Conservation (phyloP, 345 rosid species). For the Physaria fendleri region DNA sequence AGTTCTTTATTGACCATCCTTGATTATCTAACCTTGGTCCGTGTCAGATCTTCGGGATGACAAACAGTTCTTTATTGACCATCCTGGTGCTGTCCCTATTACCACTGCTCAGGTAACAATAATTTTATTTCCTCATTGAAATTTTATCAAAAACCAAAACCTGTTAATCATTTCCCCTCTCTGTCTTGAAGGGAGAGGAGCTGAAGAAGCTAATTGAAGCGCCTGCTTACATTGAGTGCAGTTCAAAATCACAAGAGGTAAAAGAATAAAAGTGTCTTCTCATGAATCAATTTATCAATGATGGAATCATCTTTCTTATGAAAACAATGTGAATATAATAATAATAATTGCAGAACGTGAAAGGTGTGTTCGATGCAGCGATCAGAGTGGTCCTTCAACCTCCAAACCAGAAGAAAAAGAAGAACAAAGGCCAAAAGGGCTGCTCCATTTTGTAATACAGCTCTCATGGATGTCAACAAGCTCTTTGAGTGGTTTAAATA, state of each 20-base stretch:
- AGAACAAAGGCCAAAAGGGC: slow-evolving; percentile 73
- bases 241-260: slow-evolving; percentile 93
- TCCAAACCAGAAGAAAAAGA: slow-evolving; percentile 82
- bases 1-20: slow-evolving; percentile 80
- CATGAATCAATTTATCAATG: background rate
- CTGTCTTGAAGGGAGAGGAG: slow-evolving; percentile 66
- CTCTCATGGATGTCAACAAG: slow-evolving; percentile 13
- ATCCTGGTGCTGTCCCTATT: slow-evolving; percentile 91
- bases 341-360: slow-evolving; percentile 78
- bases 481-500: background rate
- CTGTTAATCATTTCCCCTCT: background rate
- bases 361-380: slow-evolving; percentile 88
- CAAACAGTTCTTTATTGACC: slow-evolving; percentile 72
- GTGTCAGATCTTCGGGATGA: slow-evolving; percentile 86
- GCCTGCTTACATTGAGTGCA: slow-evolving; percentile 86
- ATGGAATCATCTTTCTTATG: background rate
- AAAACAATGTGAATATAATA: slow-evolving; percentile 2
- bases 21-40: slow-evolving; percentile 10
- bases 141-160: background rate
- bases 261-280: background rate
- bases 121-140: background rate
- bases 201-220: slow-evolving; percentile 71
- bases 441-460: slow-evolving; percentile 78
- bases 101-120: slow-evolving; percentile 56
- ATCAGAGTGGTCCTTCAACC: slow-evolving; percentile 93